These are phyloP conservation scores for Leptodermis oblonga DNA, from an alignment of 257 asterid species.

Conservation along the genomic window DNA sequence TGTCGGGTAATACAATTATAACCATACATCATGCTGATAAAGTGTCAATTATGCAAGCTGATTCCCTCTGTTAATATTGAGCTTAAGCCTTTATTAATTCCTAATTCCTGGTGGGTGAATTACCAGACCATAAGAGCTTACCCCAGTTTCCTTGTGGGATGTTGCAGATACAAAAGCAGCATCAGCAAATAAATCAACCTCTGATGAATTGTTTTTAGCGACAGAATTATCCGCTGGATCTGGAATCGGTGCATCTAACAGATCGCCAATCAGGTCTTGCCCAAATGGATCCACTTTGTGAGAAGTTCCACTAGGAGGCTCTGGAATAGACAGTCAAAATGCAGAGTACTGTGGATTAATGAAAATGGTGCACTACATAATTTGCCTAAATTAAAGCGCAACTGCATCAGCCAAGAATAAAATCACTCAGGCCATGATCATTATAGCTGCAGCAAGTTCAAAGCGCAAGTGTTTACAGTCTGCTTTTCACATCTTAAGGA, in stretches of 20 bases:
- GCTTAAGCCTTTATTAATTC: not conserved
- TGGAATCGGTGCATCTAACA: constrained; percentile 60
- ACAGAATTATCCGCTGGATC: constrained; percentile 38
- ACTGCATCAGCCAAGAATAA: not conserved
- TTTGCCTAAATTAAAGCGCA: not conserved
- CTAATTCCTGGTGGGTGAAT: not conserved
- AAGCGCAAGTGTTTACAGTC: not conserved
- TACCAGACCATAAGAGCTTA: constrained; percentile 52
- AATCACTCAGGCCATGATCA: not conserved
- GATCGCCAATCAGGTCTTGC: constrained; percentile 60
- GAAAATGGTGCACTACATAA: constrained; percentile 2
- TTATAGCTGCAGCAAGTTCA: not conserved
- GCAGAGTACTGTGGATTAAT: not conserved
- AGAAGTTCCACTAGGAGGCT: constrained; percentile 51
- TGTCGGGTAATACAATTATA: not conserved
- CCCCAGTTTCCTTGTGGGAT: constrained; percentile 34
- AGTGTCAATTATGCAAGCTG: not conserved
- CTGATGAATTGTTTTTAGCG: constrained; percentile 42
- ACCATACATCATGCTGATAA: not conserved
- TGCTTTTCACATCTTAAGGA: not conserved
- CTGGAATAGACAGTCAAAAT: constrained; percentile 34
- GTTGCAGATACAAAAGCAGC: constrained; percentile 82
- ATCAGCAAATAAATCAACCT: constrained; percentile 90
- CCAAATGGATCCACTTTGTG: constrained; percentile 80
- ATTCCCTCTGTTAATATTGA: not conserved